Conservation (phyloP, 176 grass and related monocot genomes). For the Cymbopogon citratus region DNA sequence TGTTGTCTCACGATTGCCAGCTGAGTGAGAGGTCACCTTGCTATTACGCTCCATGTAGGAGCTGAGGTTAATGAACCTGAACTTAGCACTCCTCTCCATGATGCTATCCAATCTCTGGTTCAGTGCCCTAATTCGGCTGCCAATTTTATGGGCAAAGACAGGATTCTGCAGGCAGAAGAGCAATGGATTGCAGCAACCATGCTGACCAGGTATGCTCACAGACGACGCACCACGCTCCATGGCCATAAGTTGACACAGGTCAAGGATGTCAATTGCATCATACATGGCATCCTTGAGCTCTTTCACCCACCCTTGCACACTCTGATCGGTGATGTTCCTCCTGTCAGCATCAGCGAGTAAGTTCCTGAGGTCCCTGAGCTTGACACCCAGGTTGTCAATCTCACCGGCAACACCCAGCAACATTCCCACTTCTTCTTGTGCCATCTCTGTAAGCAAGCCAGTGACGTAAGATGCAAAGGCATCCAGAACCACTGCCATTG, state of each 20-base stretch:
- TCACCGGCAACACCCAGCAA: conserved; percentile 5
- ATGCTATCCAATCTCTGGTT: background rate
- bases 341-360: conserved; percentile 12
- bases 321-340: background rate
- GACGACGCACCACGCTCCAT: background rate
- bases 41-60: background rate
- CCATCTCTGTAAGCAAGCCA: background rate
- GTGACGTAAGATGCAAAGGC: background rate
- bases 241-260: background rate
- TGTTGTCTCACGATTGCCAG: background rate
- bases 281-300: background rate
- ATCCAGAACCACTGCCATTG: conserved; percentile 22
- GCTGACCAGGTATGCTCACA: too few relatives aligned
- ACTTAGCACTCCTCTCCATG: background rate
- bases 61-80: background rate
- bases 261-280: background rate
- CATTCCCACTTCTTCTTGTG: background rate
- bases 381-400: conserved; percentile 3
- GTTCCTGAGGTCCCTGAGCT: background rate
- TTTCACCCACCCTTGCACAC: background rate
- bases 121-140: background rate
- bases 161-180: background rate
- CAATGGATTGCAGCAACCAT: background rate
- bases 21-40: background rate
- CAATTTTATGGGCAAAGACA: background rate